Evolutionary conservation across 257 asterid species (phyloP), one percentile per base, ranked within the genome.

Genomic region (Gardenia jasminoides): DNA sequence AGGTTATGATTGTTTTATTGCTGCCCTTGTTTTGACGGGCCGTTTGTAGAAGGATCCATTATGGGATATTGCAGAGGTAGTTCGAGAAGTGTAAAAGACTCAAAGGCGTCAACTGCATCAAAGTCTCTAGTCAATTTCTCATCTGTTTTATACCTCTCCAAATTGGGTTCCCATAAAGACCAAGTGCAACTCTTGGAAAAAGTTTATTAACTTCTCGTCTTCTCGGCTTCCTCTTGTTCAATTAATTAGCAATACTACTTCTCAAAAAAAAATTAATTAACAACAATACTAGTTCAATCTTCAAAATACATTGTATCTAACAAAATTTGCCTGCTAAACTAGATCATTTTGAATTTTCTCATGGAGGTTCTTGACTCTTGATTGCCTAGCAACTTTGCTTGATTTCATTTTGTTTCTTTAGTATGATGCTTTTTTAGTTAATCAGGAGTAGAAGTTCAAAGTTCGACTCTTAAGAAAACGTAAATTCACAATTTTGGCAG

Each of bases 51-150:
- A 31, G 73, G 62, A 43, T n/a, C 22, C 28, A 5, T 0, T 62
- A 0, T 26, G 67, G 67, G 31, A 26, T 0, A 36, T 36, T 36
- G 43, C 67, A 56, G 30, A 3, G 72, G 71, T 58, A 46, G 72
- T 68, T 67, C 16, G 59, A 76, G 68, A 59, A 78, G 76, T 70
- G 78, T 15, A 62, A 76, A 67, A 58, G 72, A 81, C 78, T 69
- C 80, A 70, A 80, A 81, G 54, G 31, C 16, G 26, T 41, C 41
- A 75, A 43, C 59, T 24, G 19, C 76, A 16, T 62, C 47, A 43
- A 26, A 71, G 61, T 47, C 13, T 26, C 43, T 33, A 30, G 43
- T 67, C 72, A 41, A 67, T 22, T 39, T 39, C 28, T 39, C 31
- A 24, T 69, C 24, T 64, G 28, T 64, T 39, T 28, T 16, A 28